Evolutionary conservation across 75 land plant species (phyloP).

Genomic region (Larix kaempferi): DNA sequence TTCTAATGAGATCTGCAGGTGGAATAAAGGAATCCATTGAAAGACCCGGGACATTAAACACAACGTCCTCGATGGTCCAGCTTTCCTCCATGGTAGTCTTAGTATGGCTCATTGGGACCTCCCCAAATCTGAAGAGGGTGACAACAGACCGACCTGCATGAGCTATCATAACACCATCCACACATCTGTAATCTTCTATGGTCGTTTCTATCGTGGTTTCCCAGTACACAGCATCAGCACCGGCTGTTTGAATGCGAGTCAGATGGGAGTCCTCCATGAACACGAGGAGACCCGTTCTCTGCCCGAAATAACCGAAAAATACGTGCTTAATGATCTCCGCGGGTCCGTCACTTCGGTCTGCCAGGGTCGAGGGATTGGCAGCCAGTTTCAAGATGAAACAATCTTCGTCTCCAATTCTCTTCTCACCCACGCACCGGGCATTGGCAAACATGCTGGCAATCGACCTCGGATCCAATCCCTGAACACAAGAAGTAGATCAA

Average conservation of each 20-base stretch:
- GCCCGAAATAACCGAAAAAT: conserved; percentile 69
- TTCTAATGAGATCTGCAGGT: conserved; percentile 15
- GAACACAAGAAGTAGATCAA: background rate
- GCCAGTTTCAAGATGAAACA: conserved; percentile 61
- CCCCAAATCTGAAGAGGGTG: conserved; percentile 60
- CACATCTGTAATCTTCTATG: conserved; percentile 54
- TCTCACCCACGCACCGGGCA: conserved; percentile 69
- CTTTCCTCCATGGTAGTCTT: conserved; percentile 33
- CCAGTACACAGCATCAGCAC: conserved; percentile 49
- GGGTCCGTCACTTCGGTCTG: conserved; percentile 45
- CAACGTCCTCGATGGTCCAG: conserved; percentile 36
- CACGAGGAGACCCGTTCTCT: conserved; percentile 67
- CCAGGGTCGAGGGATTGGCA: conserved; percentile 40
- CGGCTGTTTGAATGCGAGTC: conserved; percentile 39
- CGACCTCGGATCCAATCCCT: conserved; percentile 70
- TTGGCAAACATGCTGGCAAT: conserved; percentile 50
- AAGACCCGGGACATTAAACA: conserved; percentile 34
- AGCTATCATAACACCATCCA: conserved; percentile 62
- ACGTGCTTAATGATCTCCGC: conserved; percentile 67
- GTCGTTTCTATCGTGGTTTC: conserved; percentile 66
- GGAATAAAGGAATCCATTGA: conserved; percentile 41
- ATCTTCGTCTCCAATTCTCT: conserved; percentile 45
- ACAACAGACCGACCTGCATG: conserved; percentile 62
- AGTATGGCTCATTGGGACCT: conserved; percentile 47
- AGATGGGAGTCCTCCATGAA: conserved; percentile 72